phyloP scores from a whole-genome alignment of 495 filamentous ascomycete species.

The Tuber microsphaerosporum region DNA sequence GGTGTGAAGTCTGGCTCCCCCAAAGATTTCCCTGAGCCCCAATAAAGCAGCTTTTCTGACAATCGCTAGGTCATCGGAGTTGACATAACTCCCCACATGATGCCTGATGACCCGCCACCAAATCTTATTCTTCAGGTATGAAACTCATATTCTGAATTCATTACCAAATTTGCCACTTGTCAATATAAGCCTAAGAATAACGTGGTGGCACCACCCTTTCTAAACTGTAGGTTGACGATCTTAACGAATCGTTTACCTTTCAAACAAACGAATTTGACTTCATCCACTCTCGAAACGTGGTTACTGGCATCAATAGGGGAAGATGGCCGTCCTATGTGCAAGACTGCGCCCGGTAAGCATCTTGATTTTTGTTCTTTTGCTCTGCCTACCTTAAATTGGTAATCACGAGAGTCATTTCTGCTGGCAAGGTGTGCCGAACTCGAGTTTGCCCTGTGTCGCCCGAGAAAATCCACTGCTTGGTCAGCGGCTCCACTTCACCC shows the following conservation, averaged over 20 bases:
- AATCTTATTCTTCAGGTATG: slow-evolving; percentile 41
- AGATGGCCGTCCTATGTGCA: slow-evolving; percentile 74
- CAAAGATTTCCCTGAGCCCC: not conserved
- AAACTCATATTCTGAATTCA: slow-evolving; percentile 1
- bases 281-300: slow-evolving; percentile 77
- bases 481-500: not conserved
- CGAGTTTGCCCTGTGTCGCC: not conserved
- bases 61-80: slow-evolving; percentile 65
- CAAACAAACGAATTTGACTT: slow-evolving; percentile 74
- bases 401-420: not conserved
- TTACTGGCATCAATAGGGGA: slow-evolving; percentile 64
- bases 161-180: not conserved
- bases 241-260: slow-evolving; percentile 72
- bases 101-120: slow-evolving; percentile 48
- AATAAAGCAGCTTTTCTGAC: slow-evolving; percentile 7
- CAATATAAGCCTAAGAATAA: slow-evolving; percentile 8
- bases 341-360: slow-evolving; percentile 61
- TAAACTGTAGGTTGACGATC: slow-evolving; percentile 57
- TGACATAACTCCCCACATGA: slow-evolving; percentile 70
- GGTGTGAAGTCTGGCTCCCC: slow-evolving; percentile 61
- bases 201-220: not conserved
- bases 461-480: not conserved
- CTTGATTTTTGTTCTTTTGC: slow-evolving; percentile 1
- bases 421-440: not conserved
- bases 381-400: not conserved